Conservation (phyloP, 768 basidiomycete genomes). For the Sarcodon aspratus region DNA sequence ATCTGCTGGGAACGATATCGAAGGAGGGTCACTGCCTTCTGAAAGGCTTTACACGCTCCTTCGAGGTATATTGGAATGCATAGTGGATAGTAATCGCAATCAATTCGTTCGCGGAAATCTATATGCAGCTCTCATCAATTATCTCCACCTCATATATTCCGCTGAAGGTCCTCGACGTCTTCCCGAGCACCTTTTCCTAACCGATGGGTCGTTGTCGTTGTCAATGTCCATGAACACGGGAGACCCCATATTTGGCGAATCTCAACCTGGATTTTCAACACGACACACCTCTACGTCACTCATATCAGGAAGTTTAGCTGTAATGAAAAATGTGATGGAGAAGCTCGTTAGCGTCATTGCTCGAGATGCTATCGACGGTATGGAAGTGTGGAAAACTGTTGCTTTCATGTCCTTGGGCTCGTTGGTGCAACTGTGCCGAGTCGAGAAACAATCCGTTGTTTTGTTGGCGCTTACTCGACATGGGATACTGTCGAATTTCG, state of each 20-base stretch:
- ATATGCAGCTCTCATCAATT: slow-evolving; percentile 88
- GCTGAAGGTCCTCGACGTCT: slow-evolving; percentile 6
- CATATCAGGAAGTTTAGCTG: slow-evolving; percentile 48
- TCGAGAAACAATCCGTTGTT: slow-evolving; percentile 57
- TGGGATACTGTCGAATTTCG: slow-evolving; percentile 75
- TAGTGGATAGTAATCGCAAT: slow-evolving; percentile 64
- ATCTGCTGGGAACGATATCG: slow-evolving; percentile 49
- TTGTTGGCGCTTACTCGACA: slow-evolving; percentile 50
- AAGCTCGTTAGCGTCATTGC: slow-evolving; percentile 62
- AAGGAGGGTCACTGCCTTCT: slow-evolving; percentile 60
- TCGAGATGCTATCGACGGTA: slow-evolving; percentile 89
- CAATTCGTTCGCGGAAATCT: slow-evolving; percentile 89
- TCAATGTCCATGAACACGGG: slow-evolving; percentile 21
- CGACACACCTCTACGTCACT: slow-evolving; percentile 24
- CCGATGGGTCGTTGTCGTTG: slow-evolving; percentile 17
- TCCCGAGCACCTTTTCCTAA: slow-evolving; percentile 9
- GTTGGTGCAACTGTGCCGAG: slow-evolving; percentile 57
- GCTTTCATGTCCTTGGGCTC: slow-evolving; percentile 87
- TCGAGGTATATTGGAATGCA: slow-evolving; percentile 60
- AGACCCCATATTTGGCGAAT: slow-evolving; percentile 26
- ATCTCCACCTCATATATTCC: slow-evolving; percentile 56
- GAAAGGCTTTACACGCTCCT: slow-evolving; percentile 73
- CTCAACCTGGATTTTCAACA: slow-evolving; percentile 18
- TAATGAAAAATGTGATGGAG: slow-evolving; percentile 62
- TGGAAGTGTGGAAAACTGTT: slow-evolving; percentile 95